A percentile compares a stretch with the other conserved stretches of the same genome.
phyloP scores from a whole-genome alignment of 2,329 filamentous ascomycete species.

The Botrytis byssoidea region DNA sequence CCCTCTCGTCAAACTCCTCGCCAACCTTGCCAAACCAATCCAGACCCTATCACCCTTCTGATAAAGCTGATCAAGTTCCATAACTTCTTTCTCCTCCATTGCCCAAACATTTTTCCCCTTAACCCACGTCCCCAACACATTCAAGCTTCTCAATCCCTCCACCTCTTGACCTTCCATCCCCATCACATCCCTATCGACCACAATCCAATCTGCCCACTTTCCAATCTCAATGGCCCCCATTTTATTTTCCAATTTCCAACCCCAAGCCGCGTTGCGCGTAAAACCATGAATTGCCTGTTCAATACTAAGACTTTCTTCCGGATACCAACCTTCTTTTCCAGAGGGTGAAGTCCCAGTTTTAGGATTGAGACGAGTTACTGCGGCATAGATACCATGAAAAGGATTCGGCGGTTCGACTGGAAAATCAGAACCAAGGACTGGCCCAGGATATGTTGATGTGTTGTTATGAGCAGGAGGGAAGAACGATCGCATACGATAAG shows the following conservation, averaged over 20 bases:
- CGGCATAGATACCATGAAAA: conserved; percentile 68
- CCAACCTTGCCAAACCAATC: background rate
- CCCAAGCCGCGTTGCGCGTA: conserved; percentile 57
- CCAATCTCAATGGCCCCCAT: conserved; percentile 60
- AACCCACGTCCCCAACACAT: conserved; percentile 67
- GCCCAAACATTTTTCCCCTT: conserved; percentile 46
- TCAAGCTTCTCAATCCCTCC: conserved; percentile 53
- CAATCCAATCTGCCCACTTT: conserved; percentile 67
- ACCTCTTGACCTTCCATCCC: conserved; percentile 23
- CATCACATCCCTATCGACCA: conserved; percentile 60
- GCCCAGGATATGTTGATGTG: conserved; percentile 35
- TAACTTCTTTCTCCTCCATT: background rate
- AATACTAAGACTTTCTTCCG: conserved; percentile 56
- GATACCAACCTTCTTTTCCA: conserved; percentile 55
- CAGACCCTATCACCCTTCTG: background rate
- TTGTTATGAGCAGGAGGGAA: conserved; percentile 43
- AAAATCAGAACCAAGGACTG: conserved; percentile 67
- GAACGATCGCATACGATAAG: conserved; percentile 66
- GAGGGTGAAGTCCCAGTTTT: conserved; percentile 52
- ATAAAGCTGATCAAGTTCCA: background rate
- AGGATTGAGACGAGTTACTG: conserved; percentile 60
- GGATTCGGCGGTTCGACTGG: conserved; percentile 68
- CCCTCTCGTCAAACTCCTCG: background rate
- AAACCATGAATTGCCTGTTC: conserved; percentile 62
- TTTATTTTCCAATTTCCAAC: conserved; percentile 56